Conservation (phyloP, 441 rosid species). For the Gossypium armourianum region DNA sequence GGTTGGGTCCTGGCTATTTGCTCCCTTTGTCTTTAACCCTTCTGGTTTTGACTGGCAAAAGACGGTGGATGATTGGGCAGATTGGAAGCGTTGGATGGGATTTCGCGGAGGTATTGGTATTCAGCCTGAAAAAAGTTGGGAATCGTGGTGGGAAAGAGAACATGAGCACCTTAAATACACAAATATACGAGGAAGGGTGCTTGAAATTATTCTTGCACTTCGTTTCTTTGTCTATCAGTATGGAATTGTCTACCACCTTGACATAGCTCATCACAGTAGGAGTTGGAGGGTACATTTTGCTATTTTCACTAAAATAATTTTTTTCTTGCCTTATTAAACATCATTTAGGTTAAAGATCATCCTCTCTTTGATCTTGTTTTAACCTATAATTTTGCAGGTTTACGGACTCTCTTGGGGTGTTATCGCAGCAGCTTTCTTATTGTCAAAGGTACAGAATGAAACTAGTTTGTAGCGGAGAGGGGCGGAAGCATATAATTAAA, state of each 20-base stretch:
- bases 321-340: not conserved
- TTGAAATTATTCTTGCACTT: slow-evolving; percentile 61
- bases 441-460: slow-evolving; percentile 54
- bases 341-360: not conserved
- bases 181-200: slow-evolving; percentile 51
- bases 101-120: slow-evolving; percentile 89
- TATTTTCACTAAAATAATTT: slow-evolving; percentile 2
- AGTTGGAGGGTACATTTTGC: slow-evolving; percentile 39
- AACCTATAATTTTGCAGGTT: slow-evolving; percentile 33
- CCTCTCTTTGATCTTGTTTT: not conserved
- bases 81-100: slow-evolving; percentile 96
- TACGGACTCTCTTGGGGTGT: slow-evolving; percentile 85
- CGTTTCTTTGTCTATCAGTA: slow-evolving; percentile 84
- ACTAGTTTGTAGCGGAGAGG: not conserved
- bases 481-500: not conserved
- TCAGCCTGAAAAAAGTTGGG: slow-evolving; percentile 69
- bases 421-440: slow-evolving; percentile 46
- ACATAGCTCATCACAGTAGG: slow-evolving; percentile 53
- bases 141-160: slow-evolving; percentile 91
- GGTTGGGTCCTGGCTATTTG: slow-evolving; percentile 88
- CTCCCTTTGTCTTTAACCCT: slow-evolving; percentile 86
- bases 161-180: slow-evolving; percentile 72
- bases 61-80: slow-evolving; percentile 88
- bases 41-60: slow-evolving; percentile 98
- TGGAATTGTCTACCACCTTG: slow-evolving; percentile 89